A percentile compares a stretch with the other conserved stretches of the same genome.
Conservation (phyloP, 2,329 filamentous ascomycete species). For the Aspergillus luchuensis region DNA sequence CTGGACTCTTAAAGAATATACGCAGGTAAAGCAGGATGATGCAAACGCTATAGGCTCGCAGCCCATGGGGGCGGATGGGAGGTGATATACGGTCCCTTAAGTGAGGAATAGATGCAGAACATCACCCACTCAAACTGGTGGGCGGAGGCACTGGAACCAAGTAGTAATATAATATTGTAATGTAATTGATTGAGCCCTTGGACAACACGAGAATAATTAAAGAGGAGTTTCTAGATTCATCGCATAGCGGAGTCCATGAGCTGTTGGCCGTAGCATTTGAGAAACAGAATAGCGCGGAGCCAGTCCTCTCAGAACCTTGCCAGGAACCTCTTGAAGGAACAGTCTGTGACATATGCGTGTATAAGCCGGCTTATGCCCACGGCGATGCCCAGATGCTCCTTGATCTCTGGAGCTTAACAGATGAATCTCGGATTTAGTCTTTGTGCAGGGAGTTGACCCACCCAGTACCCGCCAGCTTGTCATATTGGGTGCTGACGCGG, state of each 20-base stretch:
- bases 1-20: background rate
- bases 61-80: constrained; percentile 36
- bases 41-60: constrained; percentile 1
- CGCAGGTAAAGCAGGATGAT: background rate
- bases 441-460: too few relatives aligned
- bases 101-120: too few relatives aligned
- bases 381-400: too few relatives aligned
- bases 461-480: too few relatives aligned
- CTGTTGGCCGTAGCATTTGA: background rate
- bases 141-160: constrained; percentile 25
- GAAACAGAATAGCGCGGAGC: too few relatives aligned
- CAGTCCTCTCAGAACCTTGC: too few relatives aligned
- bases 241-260: constrained; percentile 1
- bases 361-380: too few relatives aligned
- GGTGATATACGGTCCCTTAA: constrained; percentile 1
- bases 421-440: too few relatives aligned
- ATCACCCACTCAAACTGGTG: constrained; percentile 25
- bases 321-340: too few relatives aligned
- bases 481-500: too few relatives aligned
- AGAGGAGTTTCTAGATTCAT: constrained; percentile 30
- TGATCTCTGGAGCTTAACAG: too few relatives aligned
- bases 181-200: constrained; percentile 24
- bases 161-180: constrained; percentile 36
- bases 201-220: constrained; percentile 52
- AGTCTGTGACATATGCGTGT: too few relatives aligned